A percentile compares a stretch with the other conserved stretches of the same genome.
phyloP scores from a whole-genome alignment of 2,329 filamentous ascomycete genomes.

The Trichoderma aggressivum region DNA sequence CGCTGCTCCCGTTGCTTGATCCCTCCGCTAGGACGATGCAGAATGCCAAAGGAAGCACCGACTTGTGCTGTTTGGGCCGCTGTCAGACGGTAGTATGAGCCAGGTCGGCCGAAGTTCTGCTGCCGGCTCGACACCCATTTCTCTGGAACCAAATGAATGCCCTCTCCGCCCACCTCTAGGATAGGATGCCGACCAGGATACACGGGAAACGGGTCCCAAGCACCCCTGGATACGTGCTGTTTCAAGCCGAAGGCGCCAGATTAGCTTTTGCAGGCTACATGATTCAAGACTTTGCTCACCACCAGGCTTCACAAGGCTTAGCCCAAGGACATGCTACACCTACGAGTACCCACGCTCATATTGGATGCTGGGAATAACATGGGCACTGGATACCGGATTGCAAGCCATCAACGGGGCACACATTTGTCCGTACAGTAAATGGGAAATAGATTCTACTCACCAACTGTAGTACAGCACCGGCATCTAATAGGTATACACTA shows the following conservation, averaged over 20 bases:
- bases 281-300: constrained; percentile 2
- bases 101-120: background rate
- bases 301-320: constrained; percentile 18
- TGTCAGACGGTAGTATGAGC: background rate
- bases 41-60: background rate
- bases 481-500: background rate
- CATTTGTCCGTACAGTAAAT: background rate
- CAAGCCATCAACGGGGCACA: background rate
- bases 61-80: background rate
- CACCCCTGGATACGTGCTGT: constrained; percentile 12
- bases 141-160: background rate
- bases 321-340: background rate
- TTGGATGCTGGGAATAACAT: constrained; percentile 1
- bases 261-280: constrained; percentile 14
- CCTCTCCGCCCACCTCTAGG: background rate
- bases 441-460: background rate
- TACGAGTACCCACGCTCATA: background rate
- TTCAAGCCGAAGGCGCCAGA: constrained; percentile 15
- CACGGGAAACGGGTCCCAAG: background rate
- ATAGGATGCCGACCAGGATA: background rate
- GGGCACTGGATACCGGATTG: background rate
- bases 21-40: background rate
- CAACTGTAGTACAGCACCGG: background rate
- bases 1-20: background rate
- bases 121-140: background rate